Evolutionary conservation across 805 yeast species (phyloP).

Genomic region (Pichia membranifaciens): DNA sequence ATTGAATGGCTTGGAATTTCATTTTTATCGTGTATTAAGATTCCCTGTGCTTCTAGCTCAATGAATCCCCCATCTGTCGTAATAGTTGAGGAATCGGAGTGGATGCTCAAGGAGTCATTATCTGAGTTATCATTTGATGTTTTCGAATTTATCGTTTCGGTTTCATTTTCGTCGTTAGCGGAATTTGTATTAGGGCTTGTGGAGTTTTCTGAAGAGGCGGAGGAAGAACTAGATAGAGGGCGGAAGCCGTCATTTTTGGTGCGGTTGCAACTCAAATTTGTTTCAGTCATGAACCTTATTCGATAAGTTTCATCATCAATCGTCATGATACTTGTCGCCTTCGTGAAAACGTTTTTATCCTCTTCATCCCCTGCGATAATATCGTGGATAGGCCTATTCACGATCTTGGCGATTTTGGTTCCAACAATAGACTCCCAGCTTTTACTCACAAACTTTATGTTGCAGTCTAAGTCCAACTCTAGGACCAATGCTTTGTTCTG

Average conservation of each 20-base stretch:
- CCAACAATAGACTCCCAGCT: slow-evolving; percentile 81
- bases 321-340: slow-evolving; percentile 67
- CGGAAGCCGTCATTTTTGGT: slow-evolving; percentile 16
- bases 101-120: slow-evolving; percentile 25
- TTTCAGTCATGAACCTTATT: slow-evolving; percentile 57
- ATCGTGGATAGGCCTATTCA: slow-evolving; percentile 51
- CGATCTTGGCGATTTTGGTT: slow-evolving; percentile 49
- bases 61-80: slow-evolving; percentile 56
- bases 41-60: slow-evolving; percentile 91
- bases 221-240: not conserved
- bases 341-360: slow-evolving; percentile 62
- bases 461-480: slow-evolving; percentile 78
- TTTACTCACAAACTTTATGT: slow-evolving; percentile 64
- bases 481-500: slow-evolving; percentile 51
- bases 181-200: slow-evolving; percentile 9
- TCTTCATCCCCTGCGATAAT: slow-evolving; percentile 60
- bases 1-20: slow-evolving; percentile 71
- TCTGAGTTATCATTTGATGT: slow-evolving; percentile 14
- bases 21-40: slow-evolving; percentile 62
- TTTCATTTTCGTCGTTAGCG: slow-evolving; percentile 17
- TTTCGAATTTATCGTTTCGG: slow-evolving; percentile 8
- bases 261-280: slow-evolving; percentile 18
- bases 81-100: slow-evolving; percentile 29
- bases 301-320: slow-evolving; percentile 70
- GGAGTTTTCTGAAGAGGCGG: not conserved